These are phyloP conservation scores for Globisporangium parvum DNA, from an alignment of 352 stramenopile species.

Conservation along the genomic window DNA sequence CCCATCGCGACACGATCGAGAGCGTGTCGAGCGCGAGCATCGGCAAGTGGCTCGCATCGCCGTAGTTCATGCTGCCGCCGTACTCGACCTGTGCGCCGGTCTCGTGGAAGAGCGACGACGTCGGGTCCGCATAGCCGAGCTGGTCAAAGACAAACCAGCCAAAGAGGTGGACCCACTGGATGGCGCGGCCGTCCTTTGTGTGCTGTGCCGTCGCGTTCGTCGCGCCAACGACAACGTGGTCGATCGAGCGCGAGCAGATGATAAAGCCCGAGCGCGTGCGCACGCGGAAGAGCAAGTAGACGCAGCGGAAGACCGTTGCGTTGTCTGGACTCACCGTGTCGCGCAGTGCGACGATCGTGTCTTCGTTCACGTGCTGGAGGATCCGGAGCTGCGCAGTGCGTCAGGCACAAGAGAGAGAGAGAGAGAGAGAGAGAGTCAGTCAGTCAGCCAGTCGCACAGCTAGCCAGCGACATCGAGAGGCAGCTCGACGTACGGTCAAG, in stretches of 20 bases:
- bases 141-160: conserved; percentile 70
- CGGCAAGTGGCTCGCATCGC: conserved; percentile 35
- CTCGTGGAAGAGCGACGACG: conserved; percentile 23
- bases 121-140: conserved; percentile 22
- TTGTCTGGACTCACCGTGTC: conserved; percentile 38
- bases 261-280: conserved; percentile 57
- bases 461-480: not conserved
- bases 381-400: conserved; percentile 28
- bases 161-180: conserved; percentile 64
- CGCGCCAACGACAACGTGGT: conserved; percentile 10
- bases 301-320: conserved; percentile 47
- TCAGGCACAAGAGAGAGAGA: not conserved
- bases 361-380: conserved; percentile 64
- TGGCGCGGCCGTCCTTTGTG: conserved; percentile 32
- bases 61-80: conserved; percentile 56
- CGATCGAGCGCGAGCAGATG: conserved; percentile 54
- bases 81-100: conserved; percentile 57
- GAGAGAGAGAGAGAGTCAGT: conserved; percentile 1
- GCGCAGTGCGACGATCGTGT: conserved; percentile 61
- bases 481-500: conserved; percentile 28
- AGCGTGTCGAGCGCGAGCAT: conserved; percentile 61
- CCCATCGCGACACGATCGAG: conserved; percentile 58
- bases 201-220: conserved; percentile 11
- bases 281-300: conserved; percentile 70
- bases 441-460: conserved; percentile 3